Evolutionary conservation across 495 filamentous ascomycete species (phyloP), one percentile per base, ranked within the genome.

Genomic region (Tuber indicum): DNA sequence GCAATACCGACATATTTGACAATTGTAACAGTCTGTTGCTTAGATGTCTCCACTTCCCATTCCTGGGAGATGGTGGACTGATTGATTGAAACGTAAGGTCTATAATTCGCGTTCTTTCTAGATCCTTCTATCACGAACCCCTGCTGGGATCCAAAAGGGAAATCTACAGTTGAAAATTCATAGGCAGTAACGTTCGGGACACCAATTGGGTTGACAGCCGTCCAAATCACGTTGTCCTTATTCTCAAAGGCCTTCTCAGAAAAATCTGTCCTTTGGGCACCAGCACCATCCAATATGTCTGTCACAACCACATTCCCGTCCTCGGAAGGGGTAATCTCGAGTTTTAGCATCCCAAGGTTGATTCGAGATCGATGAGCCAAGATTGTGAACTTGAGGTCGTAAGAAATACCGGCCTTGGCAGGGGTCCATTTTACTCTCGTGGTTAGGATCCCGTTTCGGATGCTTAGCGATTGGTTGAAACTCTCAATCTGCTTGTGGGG

Each of bases 361-460:
- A 86, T 78, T 41, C 84, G 79, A 45, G 72, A 70, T 39, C 82
- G 74, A 77, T 84, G 85, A n/a, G 88, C 86, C 32, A 90, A 81
- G 69, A 86, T 83, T 23, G 87, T 86, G 44, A 82, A 79, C 19
- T 85, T 85, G 21, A 84, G 71, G 19, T 82, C 49, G 47, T 83
- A 83, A 21, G 66, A 70, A 16, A 76, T 69, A 42, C 78, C 81
- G 17, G 66, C 74, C 10, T 62, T 26, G 9, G 79, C 76, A 3
- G 92, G 92, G 3, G 86, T 88, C 92, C 92, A 94, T 36, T 83
- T 89, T 76, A 92, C 92, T 2, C 84, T 85, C 88, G 92, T 94
- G 3, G 86, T 87, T 73, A 90, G 84, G 46, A 91, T 76, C 8
- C 91, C 92, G 39, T 87, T 85, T 75, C 89, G 88, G 79, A 91